These are phyloP conservation scores for Alternaria triticimaculans DNA, from an alignment of 2,329 filamentous ascomycete species.

Conservation along the genomic window DNA sequence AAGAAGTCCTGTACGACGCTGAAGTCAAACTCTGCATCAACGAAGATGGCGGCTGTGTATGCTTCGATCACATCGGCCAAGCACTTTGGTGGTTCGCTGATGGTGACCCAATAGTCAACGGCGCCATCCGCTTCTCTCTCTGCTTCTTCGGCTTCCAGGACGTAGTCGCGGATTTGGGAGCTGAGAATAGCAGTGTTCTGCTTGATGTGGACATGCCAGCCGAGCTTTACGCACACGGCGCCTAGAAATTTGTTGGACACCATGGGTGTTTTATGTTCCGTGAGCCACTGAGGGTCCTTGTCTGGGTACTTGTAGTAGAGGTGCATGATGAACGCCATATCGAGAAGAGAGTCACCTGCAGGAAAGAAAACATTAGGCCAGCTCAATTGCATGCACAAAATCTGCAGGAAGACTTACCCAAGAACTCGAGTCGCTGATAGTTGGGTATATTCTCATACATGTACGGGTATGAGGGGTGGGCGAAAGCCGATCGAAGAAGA, in stretches of 20 bases:
- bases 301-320: constrained; percentile 78
- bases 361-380: constrained; percentile 72
- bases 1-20: constrained; percentile 78
- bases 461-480: constrained; percentile 81
- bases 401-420: not conserved
- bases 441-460: constrained; percentile 79
- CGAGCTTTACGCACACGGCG: constrained; percentile 77
- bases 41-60: constrained; percentile 87
- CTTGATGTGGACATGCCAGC: constrained; percentile 76
- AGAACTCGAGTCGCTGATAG: constrained; percentile 67
- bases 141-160: constrained; percentile 64
- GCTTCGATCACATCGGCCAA: constrained; percentile 89
- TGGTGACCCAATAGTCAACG: constrained; percentile 71
- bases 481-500: constrained; percentile 83
- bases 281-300: constrained; percentile 93
- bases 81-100: constrained; percentile 71
- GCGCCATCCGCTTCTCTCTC: constrained; percentile 57
- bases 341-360: constrained; percentile 84
- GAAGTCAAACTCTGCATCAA: constrained; percentile 85
- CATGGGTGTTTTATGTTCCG: constrained; percentile 99
- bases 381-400: not conserved
- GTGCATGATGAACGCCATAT: constrained; percentile 83
- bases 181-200: constrained; percentile 59
- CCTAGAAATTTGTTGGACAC: constrained; percentile 94
- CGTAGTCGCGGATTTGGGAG: constrained; percentile 61